Evolutionary conservation across 2,329 filamentous ascomycete species (phyloP).

Genomic region (Aspergillus glaucus): DNA sequence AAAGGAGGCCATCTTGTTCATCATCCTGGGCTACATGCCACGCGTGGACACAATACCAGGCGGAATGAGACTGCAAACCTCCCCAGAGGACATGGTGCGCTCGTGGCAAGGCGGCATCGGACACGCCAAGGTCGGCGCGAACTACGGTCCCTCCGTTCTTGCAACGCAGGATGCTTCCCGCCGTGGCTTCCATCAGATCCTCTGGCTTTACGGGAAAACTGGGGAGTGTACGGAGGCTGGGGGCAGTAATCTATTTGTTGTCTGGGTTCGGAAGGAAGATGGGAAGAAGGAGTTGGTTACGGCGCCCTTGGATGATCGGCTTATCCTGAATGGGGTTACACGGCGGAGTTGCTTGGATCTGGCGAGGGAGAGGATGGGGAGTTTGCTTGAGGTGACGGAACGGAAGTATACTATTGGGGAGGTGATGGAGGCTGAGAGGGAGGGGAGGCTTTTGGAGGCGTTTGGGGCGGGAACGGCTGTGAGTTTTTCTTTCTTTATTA

Average conservation of each 20-base stretch:
- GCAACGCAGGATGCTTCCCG: constrained; percentile 66
- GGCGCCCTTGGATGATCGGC: constrained; percentile 68
- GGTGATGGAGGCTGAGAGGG: constrained; percentile 59
- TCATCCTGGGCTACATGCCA: constrained; percentile 59
- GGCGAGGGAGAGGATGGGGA: constrained; percentile 43
- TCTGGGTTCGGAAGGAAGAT: constrained; percentile 54
- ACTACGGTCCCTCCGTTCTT: constrained; percentile 75
- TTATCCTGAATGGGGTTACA: constrained; percentile 80
- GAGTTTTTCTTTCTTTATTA: constrained; percentile 1
- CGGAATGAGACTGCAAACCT: constrained; percentile 54
- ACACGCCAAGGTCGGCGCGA: constrained; percentile 81
- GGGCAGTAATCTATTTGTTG: constrained; percentile 71
- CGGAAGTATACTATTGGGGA: constrained; percentile 72
- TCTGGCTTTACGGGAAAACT: constrained; percentile 76
- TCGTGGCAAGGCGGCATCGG: constrained; percentile 89
- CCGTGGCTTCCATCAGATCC: constrained; percentile 74
- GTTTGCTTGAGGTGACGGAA: constrained; percentile 75
- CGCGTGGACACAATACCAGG: not conserved
- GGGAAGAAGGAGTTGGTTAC: constrained; percentile 63
- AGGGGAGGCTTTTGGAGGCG: constrained; percentile 69
- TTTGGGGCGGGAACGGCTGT: constrained; percentile 76
- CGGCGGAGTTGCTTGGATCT: constrained; percentile 68
- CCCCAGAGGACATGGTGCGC: constrained; percentile 68
- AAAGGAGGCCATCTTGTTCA: constrained; percentile 55
- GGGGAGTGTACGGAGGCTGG: constrained; percentile 77